These are phyloP conservation scores for Fusarium miscanthi DNA, from an alignment of 2,329 filamentous ascomycete species.

Conservation along the genomic window DNA sequence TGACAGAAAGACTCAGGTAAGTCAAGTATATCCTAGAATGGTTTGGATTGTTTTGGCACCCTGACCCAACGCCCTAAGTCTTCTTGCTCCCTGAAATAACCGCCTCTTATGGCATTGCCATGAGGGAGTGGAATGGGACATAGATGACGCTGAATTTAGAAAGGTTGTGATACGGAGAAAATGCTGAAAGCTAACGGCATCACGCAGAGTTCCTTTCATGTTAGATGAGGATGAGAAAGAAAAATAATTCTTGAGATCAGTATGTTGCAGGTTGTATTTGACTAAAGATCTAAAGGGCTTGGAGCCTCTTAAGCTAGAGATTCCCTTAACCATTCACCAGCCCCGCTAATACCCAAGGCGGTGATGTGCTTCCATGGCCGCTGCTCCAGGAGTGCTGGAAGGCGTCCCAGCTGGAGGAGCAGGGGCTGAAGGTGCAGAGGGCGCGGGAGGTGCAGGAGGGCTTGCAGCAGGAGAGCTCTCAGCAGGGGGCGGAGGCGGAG, in stretches of 20 bases:
- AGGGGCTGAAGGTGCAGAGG: background rate
- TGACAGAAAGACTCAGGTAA: too few species aligned
- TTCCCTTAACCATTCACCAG: too few species aligned
- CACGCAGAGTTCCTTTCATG: too few species aligned
- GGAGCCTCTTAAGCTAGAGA: too few species aligned
- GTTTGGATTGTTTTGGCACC: too few species aligned
- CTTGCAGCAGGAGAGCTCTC: constrained; percentile 4
- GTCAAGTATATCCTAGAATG: too few species aligned
- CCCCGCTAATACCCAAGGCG: background rate
- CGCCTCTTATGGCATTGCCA: background rate
- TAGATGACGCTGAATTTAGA: background rate
- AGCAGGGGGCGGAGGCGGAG: constrained; percentile 13
- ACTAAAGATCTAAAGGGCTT: background rate
- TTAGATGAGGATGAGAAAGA: background rate
- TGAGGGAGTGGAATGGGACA: background rate
- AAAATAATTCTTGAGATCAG: too few species aligned
- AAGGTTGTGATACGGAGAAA: background rate
- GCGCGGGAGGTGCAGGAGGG: background rate
- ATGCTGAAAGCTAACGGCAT: accelerated
- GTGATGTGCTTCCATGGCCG: background rate
- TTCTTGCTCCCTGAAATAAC: too few species aligned
- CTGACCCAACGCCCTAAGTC: too few species aligned
- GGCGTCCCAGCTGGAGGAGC: background rate
- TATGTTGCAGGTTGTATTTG: background rate
- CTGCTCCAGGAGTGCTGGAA: background rate